These are phyloP conservation scores for Blastomyces emzantsi DNA, from an alignment of 2,329 filamentous ascomycete genomes.

Conservation along the genomic window DNA sequence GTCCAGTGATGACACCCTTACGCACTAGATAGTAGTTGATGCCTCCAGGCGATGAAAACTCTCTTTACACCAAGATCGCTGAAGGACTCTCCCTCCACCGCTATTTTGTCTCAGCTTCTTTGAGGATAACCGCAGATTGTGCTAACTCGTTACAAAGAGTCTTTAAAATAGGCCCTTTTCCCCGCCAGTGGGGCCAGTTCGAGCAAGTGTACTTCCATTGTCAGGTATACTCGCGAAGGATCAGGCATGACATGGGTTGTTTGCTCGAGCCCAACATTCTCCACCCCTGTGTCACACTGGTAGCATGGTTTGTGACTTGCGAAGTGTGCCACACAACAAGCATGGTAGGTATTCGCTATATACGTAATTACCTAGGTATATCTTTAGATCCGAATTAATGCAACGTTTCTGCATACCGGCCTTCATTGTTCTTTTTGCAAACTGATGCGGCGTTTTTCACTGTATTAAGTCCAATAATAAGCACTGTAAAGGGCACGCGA, in stretches of 20 bases:
- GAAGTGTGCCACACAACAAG: neutral
- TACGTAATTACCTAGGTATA: neutral
- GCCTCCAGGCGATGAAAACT: constrained; percentile 49
- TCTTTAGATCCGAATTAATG: neutral
- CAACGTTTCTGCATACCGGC: neutral
- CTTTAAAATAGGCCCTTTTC: neutral
- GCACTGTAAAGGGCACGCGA: neutral
- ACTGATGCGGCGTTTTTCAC: neutral
- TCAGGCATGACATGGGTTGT: neutral
- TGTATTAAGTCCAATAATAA: neutral
- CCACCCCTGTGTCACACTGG: neutral
- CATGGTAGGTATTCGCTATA: neutral
- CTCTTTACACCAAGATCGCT: constrained; percentile 60
- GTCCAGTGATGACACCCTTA: constrained; percentile 58
- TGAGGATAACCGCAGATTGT: neutral
- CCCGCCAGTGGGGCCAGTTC: neutral
- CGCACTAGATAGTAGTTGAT: constrained; percentile 63
- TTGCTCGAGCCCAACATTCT: neutral
- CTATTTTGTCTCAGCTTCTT: neutral
- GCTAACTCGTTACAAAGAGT: neutral
- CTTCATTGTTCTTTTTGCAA: neutral
- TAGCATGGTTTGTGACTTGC: neutral
- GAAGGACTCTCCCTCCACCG: constrained; percentile 36
- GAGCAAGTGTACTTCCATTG: neutral
- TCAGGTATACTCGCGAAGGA: neutral